These are phyloP conservation scores for Aspergillus sp. DNA, from an alignment of 2,329 filamentous ascomycete genomes.

Conservation along the genomic window DNA sequence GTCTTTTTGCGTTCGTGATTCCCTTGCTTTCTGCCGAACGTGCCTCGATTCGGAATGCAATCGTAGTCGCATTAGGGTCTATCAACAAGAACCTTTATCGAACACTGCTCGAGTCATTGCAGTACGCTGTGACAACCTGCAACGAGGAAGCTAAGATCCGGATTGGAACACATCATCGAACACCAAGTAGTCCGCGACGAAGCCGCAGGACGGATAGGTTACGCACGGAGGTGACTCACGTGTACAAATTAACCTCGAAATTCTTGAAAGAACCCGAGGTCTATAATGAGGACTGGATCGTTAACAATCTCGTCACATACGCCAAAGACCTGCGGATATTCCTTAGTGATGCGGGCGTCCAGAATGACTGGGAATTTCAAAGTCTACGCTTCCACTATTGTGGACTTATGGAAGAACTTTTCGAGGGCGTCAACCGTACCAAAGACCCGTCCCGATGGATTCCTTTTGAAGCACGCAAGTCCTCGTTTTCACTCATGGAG, in stretches of 20 bases:
- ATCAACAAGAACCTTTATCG: slow-evolving; percentile 95
- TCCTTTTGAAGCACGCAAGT: slow-evolving; percentile 94
- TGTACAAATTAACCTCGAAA: slow-evolving; percentile 90
- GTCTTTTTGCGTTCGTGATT: slow-evolving; percentile 87
- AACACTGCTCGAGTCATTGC: slow-evolving; percentile 83
- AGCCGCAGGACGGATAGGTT: slow-evolving; percentile 83
- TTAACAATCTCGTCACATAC: slow-evolving; percentile 84
- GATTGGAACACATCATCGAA: slow-evolving; percentile 74
- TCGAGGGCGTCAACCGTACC: slow-evolving; percentile 84
- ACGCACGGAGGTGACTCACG: slow-evolving; percentile 90
- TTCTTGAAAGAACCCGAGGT: slow-evolving; percentile 78
- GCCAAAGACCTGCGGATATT: slow-evolving; percentile 92
- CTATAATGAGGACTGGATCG: slow-evolving; percentile 83
- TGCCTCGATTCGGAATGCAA: slow-evolving; percentile 79
- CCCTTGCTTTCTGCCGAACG: slow-evolving; percentile 80
- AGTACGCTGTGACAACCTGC: slow-evolving; percentile 80
- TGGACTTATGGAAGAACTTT: slow-evolving; percentile 87
- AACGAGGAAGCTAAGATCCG: slow-evolving; percentile 85
- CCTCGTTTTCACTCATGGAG: slow-evolving; percentile 94
- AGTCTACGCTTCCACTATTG: slow-evolving; percentile 91
- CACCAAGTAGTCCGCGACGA: slow-evolving; percentile 75
- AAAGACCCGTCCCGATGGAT: slow-evolving; percentile 90
- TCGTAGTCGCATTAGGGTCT: slow-evolving; percentile 86
- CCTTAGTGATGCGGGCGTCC: slow-evolving; percentile 89
- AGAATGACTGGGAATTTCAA: slow-evolving; percentile 92